Conservation (phyloP, 192 early-diverging fungal genomes). For the Cetraspora pellucida region DNA sequence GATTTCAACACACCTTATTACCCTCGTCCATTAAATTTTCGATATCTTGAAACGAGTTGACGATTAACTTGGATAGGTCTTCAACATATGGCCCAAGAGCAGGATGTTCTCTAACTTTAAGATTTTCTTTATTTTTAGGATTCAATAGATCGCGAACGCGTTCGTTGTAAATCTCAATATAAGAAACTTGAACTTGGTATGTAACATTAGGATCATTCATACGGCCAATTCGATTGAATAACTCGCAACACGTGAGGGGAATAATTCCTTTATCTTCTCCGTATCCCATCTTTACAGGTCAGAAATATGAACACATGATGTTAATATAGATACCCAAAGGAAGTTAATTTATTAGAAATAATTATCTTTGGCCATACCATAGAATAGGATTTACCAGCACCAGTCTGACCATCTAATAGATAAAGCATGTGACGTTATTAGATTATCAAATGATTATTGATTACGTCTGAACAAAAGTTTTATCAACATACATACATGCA, state of each 20-base stretch:
- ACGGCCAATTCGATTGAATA: slow-evolving; percentile 70
- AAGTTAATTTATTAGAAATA: slow-evolving; percentile 1
- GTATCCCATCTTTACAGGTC: slow-evolving; percentile 60
- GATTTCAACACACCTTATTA: slow-evolving; percentile 60
- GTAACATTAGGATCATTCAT: slow-evolving; percentile 47
- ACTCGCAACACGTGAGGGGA: slow-evolving; percentile 77
- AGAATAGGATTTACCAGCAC: slow-evolving; percentile 74
- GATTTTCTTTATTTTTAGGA: slow-evolving; percentile 70
- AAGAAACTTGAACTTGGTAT: slow-evolving; percentile 78
- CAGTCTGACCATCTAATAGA: slow-evolving; percentile 73
- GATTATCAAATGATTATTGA: neutral
- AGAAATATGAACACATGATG: neutral
- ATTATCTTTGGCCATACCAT: slow-evolving; percentile 47
- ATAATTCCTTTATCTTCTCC: slow-evolving; percentile 83
- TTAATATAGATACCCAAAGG: neutral
- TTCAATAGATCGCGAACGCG: slow-evolving; percentile 80
- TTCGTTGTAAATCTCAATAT: slow-evolving; percentile 93
- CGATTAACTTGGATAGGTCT: slow-evolving; percentile 84
- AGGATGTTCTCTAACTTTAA: slow-evolving; percentile 84
- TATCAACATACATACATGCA: slow-evolving; percentile 66
- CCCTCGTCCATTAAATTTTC: slow-evolving; percentile 78
- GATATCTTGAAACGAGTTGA: slow-evolving; percentile 71
- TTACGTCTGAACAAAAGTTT: slow-evolving; percentile 4
- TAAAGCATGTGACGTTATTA: neutral
- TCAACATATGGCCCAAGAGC: slow-evolving; percentile 86